These are phyloP conservation scores for Dendrobium officinale DNA, from an alignment of 106 monocot species.

Conservation along the genomic window DNA sequence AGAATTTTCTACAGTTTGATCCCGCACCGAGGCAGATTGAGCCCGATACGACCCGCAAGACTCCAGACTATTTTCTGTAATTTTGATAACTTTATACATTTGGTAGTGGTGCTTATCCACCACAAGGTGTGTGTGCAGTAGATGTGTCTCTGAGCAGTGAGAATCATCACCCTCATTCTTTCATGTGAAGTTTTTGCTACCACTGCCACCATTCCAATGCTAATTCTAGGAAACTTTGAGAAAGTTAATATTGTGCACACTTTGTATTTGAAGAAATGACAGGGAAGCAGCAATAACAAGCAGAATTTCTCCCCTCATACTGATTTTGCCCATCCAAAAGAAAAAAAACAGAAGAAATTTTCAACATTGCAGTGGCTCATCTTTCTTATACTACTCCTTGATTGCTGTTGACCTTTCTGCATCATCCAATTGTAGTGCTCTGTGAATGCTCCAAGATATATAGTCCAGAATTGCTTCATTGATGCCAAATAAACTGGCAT, in stretches of 20 bases:
- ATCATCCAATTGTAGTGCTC: background rate
- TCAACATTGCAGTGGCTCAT: background rate
- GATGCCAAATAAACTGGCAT: background rate
- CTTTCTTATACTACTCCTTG: background rate
- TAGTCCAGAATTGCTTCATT: background rate
- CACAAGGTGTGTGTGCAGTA: slow-evolving; percentile 6
- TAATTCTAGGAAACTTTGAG: background rate
- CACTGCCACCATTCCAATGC: background rate
- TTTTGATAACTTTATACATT: background rate
- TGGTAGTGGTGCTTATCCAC: background rate
- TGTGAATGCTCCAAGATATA: background rate
- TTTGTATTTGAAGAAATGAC: slow-evolving; percentile 2
- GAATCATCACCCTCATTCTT: slow-evolving; percentile 20
- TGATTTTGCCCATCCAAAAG: background rate
- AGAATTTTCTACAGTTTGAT: slow-evolving; percentile 49
- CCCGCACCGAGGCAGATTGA: slow-evolving; percentile 46
- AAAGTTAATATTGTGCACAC: background rate
- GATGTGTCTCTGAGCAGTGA: background rate
- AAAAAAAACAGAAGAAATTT: background rate
- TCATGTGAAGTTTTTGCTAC: slow-evolving; percentile 5
- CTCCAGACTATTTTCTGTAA: slow-evolving; percentile 50
- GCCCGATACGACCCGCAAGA: slow-evolving; percentile 38
- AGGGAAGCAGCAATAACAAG: slow-evolving; percentile 15
- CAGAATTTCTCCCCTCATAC: background rate
- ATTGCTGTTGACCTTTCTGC: background rate